Percentiles rank a stretch among this genome's conserved stretches.
These are phyloP conservation scores for Syzygium malaccense DNA, from an alignment of 441 rosid species.

Conservation along the genomic window DNA sequence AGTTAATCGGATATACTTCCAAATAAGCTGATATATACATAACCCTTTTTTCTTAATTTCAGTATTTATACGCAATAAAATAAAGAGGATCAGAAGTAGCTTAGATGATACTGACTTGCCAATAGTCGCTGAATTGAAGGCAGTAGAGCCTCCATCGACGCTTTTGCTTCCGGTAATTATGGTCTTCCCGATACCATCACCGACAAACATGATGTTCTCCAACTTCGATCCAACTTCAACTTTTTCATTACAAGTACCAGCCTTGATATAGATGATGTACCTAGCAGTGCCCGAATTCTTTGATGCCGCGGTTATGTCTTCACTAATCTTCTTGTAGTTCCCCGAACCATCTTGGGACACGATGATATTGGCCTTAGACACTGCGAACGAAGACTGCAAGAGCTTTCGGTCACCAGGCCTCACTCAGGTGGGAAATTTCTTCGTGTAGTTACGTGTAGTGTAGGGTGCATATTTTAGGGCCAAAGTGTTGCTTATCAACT, in stretches of 20 bases:
- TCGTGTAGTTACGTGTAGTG: background rate
- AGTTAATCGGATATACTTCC: background rate
- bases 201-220: background rate
- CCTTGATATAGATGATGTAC: too few relatives aligned
- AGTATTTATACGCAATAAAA: too few relatives aligned
- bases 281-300: too few relatives aligned
- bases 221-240: too few relatives aligned
- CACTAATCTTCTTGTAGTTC: too few relatives aligned
- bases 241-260: too few relatives aligned
- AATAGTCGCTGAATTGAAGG: background rate
- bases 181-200: background rate
- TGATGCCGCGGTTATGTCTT: too few relatives aligned
- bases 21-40: background rate
- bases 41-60: background rate
- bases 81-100: too few relatives aligned
- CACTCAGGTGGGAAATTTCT: background rate
- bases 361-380: too few relatives aligned
- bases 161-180: background rate
- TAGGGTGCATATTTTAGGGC: background rate
- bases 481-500: background rate
- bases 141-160: background rate
- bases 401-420: background rate
- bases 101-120: background rate
- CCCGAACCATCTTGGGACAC: too few relatives aligned
- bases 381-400: background rate